Conservation (phyloP, 345 rosid genomes). For the Psidium guajava region DNA sequence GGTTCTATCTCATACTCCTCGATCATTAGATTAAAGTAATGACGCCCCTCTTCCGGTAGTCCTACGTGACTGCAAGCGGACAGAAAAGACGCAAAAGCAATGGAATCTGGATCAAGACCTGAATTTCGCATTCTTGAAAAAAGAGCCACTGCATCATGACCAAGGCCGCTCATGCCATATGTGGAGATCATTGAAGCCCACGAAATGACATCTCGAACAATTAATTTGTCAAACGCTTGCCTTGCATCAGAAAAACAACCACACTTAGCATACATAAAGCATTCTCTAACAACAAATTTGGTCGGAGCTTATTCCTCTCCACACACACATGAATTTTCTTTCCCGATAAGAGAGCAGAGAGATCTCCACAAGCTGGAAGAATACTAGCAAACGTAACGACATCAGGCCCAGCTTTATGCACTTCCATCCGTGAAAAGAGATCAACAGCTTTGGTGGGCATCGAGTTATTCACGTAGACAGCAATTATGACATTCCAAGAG, state of each 20-base stretch:
- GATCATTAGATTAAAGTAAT: slow-evolving; percentile 32
- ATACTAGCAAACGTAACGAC: slow-evolving; percentile 3
- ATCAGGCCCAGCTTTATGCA: background rate
- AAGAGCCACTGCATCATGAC: slow-evolving; percentile 23
- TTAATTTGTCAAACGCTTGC: slow-evolving; percentile 22
- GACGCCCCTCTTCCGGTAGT: slow-evolving; percentile 38
- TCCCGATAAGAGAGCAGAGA: slow-evolving; percentile 31
- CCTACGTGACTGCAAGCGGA: slow-evolving; percentile 60
- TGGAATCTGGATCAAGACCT: slow-evolving; percentile 35
- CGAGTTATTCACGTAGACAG: background rate
- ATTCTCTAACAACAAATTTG: slow-evolving; percentile 23
- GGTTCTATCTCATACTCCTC: slow-evolving; percentile 16
- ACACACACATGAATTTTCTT: slow-evolving; percentile 24
- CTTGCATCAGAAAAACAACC: slow-evolving; percentile 38
- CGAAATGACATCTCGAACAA: slow-evolving; percentile 12
- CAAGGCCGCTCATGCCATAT: slow-evolving; percentile 36
- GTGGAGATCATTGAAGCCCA: slow-evolving; percentile 58
- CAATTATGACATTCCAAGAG: slow-evolving; percentile 10
- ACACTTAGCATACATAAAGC: slow-evolving; percentile 53
- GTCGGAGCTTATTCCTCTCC: slow-evolving; percentile 10
- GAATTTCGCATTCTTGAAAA: slow-evolving; percentile 35
- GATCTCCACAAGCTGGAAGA: slow-evolving; percentile 32
- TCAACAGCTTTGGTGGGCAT: slow-evolving; percentile 5
- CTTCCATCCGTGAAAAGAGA: slow-evolving; percentile 10
- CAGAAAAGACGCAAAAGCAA: slow-evolving; percentile 39